Evolutionary conservation across 495 filamentous ascomycete species (phyloP).

Genomic region (Hyaloscypha finlandica): DNA sequence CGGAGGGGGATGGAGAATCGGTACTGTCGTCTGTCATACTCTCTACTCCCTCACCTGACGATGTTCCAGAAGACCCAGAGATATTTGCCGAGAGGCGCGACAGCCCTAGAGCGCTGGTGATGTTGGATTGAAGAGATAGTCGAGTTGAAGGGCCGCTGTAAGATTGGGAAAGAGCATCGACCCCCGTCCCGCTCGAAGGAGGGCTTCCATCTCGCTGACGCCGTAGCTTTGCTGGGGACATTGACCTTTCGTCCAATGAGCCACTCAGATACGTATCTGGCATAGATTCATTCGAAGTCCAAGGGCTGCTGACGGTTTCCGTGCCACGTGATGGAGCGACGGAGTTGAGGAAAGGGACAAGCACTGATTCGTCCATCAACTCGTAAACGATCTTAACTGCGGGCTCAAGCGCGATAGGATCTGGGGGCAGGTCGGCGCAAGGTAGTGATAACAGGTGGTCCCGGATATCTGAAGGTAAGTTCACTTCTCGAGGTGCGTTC

Average conservation of each 20-base stretch:
- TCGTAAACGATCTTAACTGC: constrained; percentile 92
- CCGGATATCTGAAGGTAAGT: constrained; percentile 83
- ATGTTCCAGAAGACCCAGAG: constrained; percentile 21
- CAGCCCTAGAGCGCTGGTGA: constrained; percentile 29
- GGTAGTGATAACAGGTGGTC: constrained; percentile 73
- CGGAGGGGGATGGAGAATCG: constrained; percentile 51
- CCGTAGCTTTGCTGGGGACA: constrained; percentile 26
- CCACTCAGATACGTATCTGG: constrained; percentile 35
- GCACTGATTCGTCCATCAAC: constrained; percentile 94
- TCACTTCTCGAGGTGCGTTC: constrained; percentile 86
- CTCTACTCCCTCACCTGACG: constrained; percentile 31
- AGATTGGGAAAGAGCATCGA: constrained; percentile 38
- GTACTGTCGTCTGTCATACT: constrained; percentile 51
- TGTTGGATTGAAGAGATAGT: constrained; percentile 30
- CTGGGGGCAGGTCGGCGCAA: constrained; percentile 64
- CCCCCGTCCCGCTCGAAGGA: constrained; percentile 28
- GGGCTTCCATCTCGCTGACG: constrained; percentile 31
- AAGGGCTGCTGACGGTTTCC: constrained; percentile 35
- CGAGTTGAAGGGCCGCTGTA: constrained; percentile 28
- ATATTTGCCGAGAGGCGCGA: constrained; percentile 26
- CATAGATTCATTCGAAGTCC: constrained; percentile 40
- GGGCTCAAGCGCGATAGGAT: constrained; percentile 76
- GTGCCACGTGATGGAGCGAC: constrained; percentile 42
- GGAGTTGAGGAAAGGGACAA: constrained; percentile 78
- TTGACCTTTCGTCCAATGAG: constrained; percentile 39